Evolutionary conservation across 345 rosid species (phyloP).

Genomic region (Acer yangbiense): DNA sequence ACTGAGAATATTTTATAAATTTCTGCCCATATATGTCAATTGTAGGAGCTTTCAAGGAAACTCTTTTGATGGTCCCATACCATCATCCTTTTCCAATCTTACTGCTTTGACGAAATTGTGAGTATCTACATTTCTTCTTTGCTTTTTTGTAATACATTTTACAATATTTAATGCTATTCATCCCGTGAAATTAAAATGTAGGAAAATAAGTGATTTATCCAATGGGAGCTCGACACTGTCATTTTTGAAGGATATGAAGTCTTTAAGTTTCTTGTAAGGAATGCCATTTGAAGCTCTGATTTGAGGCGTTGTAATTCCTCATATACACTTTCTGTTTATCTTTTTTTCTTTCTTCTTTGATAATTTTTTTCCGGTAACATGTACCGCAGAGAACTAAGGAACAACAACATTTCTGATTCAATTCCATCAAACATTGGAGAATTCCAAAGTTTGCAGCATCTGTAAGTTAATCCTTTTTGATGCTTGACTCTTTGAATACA

Average conservation of each 20-base stretch:
- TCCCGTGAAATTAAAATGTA: constrained; percentile 25
- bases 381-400: constrained; percentile 52
- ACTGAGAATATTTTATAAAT: constrained; percentile 5
- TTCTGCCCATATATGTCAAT: constrained; percentile 10
- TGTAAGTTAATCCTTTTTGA: constrained; percentile 44
- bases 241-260: constrained; percentile 52
- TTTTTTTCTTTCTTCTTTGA: neutral
- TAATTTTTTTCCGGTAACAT: neutral
- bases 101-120: constrained; percentile 51
- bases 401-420: constrained; percentile 50
- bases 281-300: constrained; percentile 1
- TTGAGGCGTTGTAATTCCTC: neutral
- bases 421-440: constrained; percentile 63
- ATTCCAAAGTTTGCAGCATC: constrained; percentile 41
- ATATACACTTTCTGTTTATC: neutral
- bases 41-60: constrained; percentile 74
- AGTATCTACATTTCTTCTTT: constrained; percentile 24
- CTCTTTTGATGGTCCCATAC: constrained; percentile 64
- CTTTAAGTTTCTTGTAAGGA: constrained; percentile 44
- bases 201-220: constrained; percentile 70
- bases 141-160: neutral
- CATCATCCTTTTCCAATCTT: constrained; percentile 46
- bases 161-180: neutral
- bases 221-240: constrained; percentile 56
- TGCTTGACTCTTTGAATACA: neutral